Base-by-base conservation (phyloP, 1,284 basidiomycete species). In the Volvariella surrecta region DNA sequence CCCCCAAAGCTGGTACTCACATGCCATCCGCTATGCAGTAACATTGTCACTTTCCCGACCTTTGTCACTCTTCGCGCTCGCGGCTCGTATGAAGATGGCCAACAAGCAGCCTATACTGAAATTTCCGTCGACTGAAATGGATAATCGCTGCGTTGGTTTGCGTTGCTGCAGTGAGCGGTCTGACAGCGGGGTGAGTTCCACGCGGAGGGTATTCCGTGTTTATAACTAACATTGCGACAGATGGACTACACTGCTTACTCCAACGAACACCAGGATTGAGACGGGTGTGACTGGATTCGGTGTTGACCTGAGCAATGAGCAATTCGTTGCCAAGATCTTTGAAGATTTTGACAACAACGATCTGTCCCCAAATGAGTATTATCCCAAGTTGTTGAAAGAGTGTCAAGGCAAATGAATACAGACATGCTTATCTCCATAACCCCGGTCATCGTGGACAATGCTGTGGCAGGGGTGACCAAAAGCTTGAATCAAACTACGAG, bases 271-370 rank as follows among this genome's bases (percentile, higher is more conserved):
- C 13, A 31, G 45, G 30, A 30, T 46, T 20, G 31, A 44, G n/a
- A 38, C 47, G 2, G 24, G 32, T 3, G 49, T 53, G 42, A 32
- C 40, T n/a, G 52, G 52, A 10, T 51, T 50, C 32, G 52, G 51
- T 22, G 37, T 53, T 13, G 47, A 53, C 35, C 28, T 53, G 16
- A 22, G 41, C 2, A 52, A 46, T 20, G n/a, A 37, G 2, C 43
- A 43, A 19, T 35, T 35, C n/a, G 15, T 35, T n/a, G 15, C 13
- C 4, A 6, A 16, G 8, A n/a, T 19, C 6, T 6, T 16, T 15
- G 34, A 7, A 8, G n/a, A 35, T 15, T 7, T 15, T 35, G 18
- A 35, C n/a, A 35, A 19, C 15, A 19, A n/a, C 8, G 15, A 4
- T 6, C 15, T 35, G 18, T 4, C 13, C 6, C 13, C 34, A 6